Evolutionary conservation across 495 filamentous ascomycete genomes (phyloP).

Genomic region (Poronia punctata): DNA sequence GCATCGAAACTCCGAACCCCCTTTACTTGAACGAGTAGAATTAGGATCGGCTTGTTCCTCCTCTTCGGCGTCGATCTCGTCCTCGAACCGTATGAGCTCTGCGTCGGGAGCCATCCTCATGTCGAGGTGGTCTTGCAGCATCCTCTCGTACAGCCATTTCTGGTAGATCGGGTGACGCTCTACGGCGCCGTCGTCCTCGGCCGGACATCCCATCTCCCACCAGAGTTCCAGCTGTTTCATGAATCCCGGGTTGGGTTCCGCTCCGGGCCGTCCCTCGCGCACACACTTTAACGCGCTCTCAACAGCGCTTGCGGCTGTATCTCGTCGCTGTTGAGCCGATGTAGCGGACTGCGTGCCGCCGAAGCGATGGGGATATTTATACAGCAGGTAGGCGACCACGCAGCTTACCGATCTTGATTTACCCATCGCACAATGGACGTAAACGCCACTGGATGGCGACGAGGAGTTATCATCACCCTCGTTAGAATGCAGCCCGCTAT

Average conservation of each 20-base stretch:
- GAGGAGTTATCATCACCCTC: conserved; percentile 42
- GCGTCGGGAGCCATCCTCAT: conserved; percentile 59
- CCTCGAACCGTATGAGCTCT: conserved; percentile 72
- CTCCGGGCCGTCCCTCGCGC: conserved; percentile 57
- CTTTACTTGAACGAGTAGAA: conserved; percentile 14
- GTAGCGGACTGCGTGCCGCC: conserved; percentile 17
- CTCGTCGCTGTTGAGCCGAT: conserved; percentile 16
- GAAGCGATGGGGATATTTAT: conserved; percentile 46
- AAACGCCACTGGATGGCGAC: conserved; percentile 41
- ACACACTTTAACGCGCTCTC: conserved; percentile 44
- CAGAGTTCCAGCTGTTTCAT: conserved; percentile 83
- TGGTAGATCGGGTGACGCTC: conserved; percentile 70
- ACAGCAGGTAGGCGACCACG: conserved; percentile 79
- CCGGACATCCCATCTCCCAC: conserved; percentile 72
- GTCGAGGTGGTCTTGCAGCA: conserved; percentile 65
- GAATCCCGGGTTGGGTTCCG: conserved; percentile 85
- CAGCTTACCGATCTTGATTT: conserved; percentile 85
- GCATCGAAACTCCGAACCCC: conserved; percentile 47
- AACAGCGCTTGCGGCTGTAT: conserved; percentile 27
- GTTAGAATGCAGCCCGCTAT: conserved; percentile 50
- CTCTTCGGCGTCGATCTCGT: conserved; percentile 50
- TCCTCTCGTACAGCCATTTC: conserved; percentile 77
- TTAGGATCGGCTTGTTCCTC: conserved; percentile 4
- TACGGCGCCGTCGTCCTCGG: conserved; percentile 40
- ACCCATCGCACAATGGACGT: conserved; percentile 79